These are phyloP conservation scores for Xylariales sp. DNA, from an alignment of 2,329 filamentous ascomycete genomes.

Conservation along the genomic window DNA sequence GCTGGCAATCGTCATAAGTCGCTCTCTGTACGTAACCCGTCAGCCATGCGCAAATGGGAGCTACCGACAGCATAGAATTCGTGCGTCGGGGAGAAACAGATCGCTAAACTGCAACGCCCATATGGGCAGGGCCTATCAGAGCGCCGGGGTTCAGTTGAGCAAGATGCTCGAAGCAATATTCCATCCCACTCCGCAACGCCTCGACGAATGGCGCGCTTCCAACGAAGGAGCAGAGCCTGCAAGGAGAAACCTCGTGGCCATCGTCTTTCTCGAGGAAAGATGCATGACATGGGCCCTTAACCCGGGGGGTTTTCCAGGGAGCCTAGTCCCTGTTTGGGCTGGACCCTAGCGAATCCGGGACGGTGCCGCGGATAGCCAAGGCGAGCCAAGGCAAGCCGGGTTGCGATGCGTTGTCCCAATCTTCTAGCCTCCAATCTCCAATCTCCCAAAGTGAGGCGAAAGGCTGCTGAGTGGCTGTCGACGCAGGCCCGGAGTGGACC, in stretches of 20 bases:
- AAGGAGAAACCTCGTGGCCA: constrained; percentile 40
- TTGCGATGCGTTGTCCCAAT: constrained; percentile 46
- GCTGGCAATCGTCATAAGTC: constrained; percentile 22
- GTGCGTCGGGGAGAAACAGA: constrained; percentile 16
- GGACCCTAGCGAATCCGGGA: constrained; percentile 35
- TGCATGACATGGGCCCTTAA: constrained; percentile 31
- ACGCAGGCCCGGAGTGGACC: constrained; percentile 35
- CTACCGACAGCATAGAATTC: constrained; percentile 10
- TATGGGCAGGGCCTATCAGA: constrained; percentile 24
- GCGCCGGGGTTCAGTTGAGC: constrained; percentile 9
- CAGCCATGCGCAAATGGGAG: constrained; percentile 21
- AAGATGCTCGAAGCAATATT: constrained; percentile 23
- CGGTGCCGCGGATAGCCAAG: constrained; percentile 32
- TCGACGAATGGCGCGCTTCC: constrained; percentile 25
- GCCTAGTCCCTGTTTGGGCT: constrained; percentile 31
- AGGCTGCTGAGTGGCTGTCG: constrained; percentile 46
- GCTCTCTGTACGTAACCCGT: constrained; percentile 6
- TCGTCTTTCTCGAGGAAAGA: constrained; percentile 33
- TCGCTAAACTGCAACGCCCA: constrained; percentile 19
- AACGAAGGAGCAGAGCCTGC: constrained; percentile 34
- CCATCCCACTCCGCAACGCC: constrained; percentile 17
- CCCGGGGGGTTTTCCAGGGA: constrained; percentile 11
- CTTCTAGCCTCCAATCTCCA: constrained; percentile 32
- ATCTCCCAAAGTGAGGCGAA: constrained; percentile 47
- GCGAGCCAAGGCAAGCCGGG: constrained; percentile 40